Percentiles rank a stretch among this genome's conserved stretches.
Conservation (phyloP, 2,329 filamentous ascomycete species). For the Paecilomyces dactylethromorphus region DNA sequence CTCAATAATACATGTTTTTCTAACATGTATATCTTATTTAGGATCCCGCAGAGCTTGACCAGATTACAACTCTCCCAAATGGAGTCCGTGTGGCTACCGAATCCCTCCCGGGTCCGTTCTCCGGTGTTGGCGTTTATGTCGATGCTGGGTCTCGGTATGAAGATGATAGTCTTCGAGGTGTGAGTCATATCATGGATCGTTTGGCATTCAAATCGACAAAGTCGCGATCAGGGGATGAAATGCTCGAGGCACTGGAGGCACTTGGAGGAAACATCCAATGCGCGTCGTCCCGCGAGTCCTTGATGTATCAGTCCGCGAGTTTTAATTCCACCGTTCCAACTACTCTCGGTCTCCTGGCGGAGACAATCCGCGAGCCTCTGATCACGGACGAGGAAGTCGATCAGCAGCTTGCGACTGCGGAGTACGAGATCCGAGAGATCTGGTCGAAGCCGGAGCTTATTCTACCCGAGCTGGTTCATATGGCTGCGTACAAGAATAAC, state of each 20-base stretch:
- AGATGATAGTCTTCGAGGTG: conserved; percentile 73
- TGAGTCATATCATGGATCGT: conserved; percentile 93
- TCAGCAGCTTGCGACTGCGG: conserved; percentile 81
- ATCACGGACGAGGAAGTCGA: conserved; percentile 82
- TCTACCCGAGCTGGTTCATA: conserved; percentile 88
- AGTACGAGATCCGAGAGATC: conserved; percentile 94
- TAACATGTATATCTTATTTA: conserved; percentile 22
- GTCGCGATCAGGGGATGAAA: conserved; percentile 66
- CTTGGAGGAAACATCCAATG: conserved; percentile 96
- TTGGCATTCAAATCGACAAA: conserved; percentile 88
- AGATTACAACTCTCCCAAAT: conserved; percentile 83
- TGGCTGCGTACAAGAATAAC: conserved; percentile 92
- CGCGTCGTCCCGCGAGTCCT: conserved; percentile 84
- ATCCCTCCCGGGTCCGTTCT: conserved; percentile 87
- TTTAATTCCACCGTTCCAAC: conserved; percentile 89
- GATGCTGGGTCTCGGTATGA: conserved; percentile 94
- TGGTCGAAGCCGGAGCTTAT: conserved; percentile 98
- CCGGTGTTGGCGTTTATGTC: conserved; percentile 90
- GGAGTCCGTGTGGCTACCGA: conserved; percentile 92
- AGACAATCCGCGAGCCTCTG: conserved; percentile 81
- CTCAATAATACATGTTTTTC: background rate
- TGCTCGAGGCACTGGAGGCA: conserved; percentile 80
- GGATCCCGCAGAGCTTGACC: conserved; percentile 82
- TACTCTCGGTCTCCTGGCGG: conserved; percentile 77
- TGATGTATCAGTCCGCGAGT: conserved; percentile 98